Evolutionary conservation across 108 stramenopile genomes (phyloP).

Genomic region (Bacterosira constricta): DNA sequence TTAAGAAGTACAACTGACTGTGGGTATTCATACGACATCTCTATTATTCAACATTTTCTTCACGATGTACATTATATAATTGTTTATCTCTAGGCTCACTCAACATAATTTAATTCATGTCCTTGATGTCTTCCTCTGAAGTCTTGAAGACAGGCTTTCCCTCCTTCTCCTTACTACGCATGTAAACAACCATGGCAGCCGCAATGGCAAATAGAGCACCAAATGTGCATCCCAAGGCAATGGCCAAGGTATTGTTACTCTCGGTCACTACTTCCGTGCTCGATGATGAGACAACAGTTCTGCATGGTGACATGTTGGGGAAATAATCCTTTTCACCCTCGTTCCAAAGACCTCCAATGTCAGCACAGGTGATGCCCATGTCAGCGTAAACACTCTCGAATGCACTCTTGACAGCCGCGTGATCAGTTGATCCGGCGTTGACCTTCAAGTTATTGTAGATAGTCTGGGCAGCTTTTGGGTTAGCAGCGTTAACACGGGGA

Average conservation of each 20-base stretch:
- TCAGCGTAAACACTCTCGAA: constrained; percentile 69
- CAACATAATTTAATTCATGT: constrained; percentile 9
- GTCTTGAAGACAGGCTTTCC: constrained; percentile 32
- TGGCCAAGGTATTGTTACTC: constrained; percentile 14
- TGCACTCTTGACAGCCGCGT: constrained; percentile 59
- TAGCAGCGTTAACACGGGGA: constrained; percentile 64
- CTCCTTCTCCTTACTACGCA: constrained; percentile 29
- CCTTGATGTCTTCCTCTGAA: neutral
- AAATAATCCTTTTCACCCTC: constrained; percentile 36
- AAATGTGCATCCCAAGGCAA: constrained; percentile 3
- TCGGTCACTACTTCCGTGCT: constrained; percentile 3
- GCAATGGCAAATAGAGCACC: constrained; percentile 23
- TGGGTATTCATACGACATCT: too few species aligned
- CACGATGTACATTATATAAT: too few species aligned
- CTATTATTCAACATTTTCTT: too few species aligned
- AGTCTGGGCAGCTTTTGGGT: constrained; percentile 51
- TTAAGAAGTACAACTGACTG: too few species aligned
- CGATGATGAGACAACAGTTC: neutral
- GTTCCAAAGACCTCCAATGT: constrained; percentile 70
- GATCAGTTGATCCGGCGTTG: constrained; percentile 47
- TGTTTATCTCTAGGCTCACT: too few species aligned
- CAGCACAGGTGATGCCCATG: constrained; percentile 62
- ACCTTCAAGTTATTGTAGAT: constrained; percentile 72
- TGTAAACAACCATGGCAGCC: constrained; percentile 33
- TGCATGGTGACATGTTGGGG: constrained; percentile 47